A percentile compares a stretch with the other conserved stretches of the same genome.
These are phyloP conservation scores for Russula abietina DNA, from an alignment of 768 basidiomycete genomes.

Conservation along the genomic window DNA sequence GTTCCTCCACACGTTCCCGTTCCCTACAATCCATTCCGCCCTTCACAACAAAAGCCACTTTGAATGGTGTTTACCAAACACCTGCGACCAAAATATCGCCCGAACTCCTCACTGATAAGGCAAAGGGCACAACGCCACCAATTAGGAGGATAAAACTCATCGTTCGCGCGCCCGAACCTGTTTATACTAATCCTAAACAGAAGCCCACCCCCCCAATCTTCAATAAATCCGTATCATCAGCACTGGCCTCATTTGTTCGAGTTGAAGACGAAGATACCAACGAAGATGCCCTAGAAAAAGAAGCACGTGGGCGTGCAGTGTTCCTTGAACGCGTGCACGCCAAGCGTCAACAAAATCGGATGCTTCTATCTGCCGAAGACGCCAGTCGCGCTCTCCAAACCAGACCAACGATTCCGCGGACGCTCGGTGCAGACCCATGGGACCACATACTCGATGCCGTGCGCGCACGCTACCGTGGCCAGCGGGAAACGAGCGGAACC, in stretches of 20 bases:
- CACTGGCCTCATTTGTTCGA: conserved; percentile 58
- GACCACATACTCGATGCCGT: conserved; percentile 50
- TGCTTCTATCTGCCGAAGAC: conserved; percentile 37
- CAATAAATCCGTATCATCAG: conserved; percentile 47
- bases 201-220: conserved; percentile 48
- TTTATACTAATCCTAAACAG: conserved; percentile 63
- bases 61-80: conserved; percentile 11
- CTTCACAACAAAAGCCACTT: not conserved
- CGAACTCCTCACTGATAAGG: not conserved
- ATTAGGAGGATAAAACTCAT: conserved; percentile 64
- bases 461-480: conserved; percentile 27
- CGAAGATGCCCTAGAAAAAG: conserved; percentile 33
- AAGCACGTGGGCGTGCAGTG: conserved; percentile 40
- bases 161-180: conserved; percentile 56
- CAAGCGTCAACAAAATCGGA: conserved; percentile 44
- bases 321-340: conserved; percentile 40
- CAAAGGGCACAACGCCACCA: conserved; percentile 16
- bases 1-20: not conserved
- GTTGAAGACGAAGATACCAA: conserved; percentile 47
- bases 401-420: conserved; percentile 17
- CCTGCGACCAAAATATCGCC: not conserved
- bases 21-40: not conserved
- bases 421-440: conserved; percentile 47
- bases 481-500: conserved; percentile 34
- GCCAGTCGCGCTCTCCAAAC: conserved; percentile 25